phyloP scores from a whole-genome alignment of 2,329 filamentous ascomycete genomes.

The Aurifilum marmelostoma region DNA sequence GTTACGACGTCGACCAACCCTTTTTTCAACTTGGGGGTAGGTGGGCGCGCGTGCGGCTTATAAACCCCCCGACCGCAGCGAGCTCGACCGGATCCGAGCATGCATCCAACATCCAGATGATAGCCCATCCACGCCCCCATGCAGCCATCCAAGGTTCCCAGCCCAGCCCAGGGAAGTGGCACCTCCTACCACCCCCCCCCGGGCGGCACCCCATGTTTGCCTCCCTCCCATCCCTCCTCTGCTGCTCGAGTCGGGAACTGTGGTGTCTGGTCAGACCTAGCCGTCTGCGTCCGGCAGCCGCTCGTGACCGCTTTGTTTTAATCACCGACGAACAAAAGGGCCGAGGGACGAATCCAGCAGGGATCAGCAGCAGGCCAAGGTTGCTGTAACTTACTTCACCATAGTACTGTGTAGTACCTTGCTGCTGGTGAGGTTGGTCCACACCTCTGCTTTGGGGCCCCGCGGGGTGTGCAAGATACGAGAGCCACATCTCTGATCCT shows the following conservation, averaged over 20 bases:
- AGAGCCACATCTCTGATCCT: not conserved
- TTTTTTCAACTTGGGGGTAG: not conserved
- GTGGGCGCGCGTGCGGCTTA: constrained; percentile 2
- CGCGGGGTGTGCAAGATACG: not conserved
- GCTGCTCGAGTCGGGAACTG: not conserved
- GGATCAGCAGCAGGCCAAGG: not conserved
- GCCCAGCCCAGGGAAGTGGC: too few species aligned
- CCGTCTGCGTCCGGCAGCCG: not conserved
- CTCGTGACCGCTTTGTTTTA: not conserved
- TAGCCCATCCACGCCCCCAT: too few species aligned
- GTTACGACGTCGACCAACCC: not conserved
- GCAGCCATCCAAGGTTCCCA: too few species aligned
- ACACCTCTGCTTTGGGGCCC: not conserved
- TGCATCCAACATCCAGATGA: not conserved
- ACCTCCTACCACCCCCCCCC: too few species aligned
- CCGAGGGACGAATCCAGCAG: not conserved
- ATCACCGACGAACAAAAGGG: not conserved
- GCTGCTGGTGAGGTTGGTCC: not conserved
- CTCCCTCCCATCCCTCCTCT: not conserved
- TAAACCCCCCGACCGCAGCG: constrained; percentile 6
- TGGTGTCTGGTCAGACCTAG: constrained; percentile 1
- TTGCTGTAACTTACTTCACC: too few species aligned
- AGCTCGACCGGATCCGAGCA: constrained; percentile 1
- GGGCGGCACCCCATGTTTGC: constrained; percentile 3
- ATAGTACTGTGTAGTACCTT: too few species aligned